Evolutionary conservation across 1,284 basidiomycete genomes (phyloP), one percentile per base, ranked within the genome.

Genomic region (Tilletia horrida): DNA sequence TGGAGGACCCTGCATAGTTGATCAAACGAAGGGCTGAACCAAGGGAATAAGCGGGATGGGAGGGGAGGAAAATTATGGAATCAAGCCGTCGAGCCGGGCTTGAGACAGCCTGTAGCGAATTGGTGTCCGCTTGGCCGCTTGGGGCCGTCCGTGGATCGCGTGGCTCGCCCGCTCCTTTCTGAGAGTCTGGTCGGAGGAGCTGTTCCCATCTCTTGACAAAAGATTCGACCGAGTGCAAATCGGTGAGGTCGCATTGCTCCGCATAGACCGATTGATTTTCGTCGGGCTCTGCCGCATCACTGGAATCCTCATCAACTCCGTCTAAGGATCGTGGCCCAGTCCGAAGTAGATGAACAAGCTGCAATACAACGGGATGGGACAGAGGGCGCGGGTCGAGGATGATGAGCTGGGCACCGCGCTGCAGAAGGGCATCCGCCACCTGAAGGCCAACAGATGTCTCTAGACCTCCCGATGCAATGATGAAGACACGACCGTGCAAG

Each of bases 171-270:
- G 25, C 50, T 25, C 25, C 50, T 6, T 25, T 25, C 4, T 25
- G n/a, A 21, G n/a, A 18, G 14, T 16, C 29, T 8, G 27, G 55
- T 59, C 31, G 55, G 14, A 59, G 55, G 18, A 59, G 27, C 7
- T 40, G 25, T 29, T 59, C 55, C 55, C 55, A 59, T 18, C 14
- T 59, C 29, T 59, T 59, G 27, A 59, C 55, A 35, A 59, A 59
- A 18, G 55, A 25, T n/a, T 59, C 55, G 13, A 59, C 55, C 14
- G 55, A 59, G 3, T 21, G 27, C 23, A 59, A 18, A n/a, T 59
- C 55, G 25, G 55, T 29, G 3, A 59, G 55, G 16, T 59, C 55
- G 29, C 55, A 59, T n/a, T 59, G 55, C 16, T 59, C 55, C 9
- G 55, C 55, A 21, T 59, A 59, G 4, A 59, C 31, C 4, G 31